Evolutionary conservation across 495 filamentous ascomycete genomes (phyloP).

Genomic region (Penicillium verhagenii): DNA sequence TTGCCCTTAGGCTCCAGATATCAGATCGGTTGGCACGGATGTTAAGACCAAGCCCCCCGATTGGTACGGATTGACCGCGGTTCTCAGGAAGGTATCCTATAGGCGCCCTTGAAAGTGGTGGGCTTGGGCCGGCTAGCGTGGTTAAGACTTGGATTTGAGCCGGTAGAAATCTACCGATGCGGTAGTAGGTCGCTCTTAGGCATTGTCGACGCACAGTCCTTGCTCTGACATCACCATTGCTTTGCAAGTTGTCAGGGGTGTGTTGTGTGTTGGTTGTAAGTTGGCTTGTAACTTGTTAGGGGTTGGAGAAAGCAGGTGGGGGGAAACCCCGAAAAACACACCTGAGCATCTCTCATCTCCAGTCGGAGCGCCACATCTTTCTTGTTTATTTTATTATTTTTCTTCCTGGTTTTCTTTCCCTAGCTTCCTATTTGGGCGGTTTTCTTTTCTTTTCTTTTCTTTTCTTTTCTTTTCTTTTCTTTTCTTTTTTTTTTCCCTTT

Average conservation of each 20-base stretch:
- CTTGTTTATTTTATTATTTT: neutral
- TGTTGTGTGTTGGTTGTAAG: too few relatives aligned
- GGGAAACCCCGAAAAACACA: too few relatives aligned
- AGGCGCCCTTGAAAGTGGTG: slow-evolving; percentile 7
- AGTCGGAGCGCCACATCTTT: neutral
- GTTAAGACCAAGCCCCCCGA: slow-evolving; percentile 18
- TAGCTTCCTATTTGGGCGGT: neutral
- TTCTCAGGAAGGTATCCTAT: slow-evolving; percentile 26
- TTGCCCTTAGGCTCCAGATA: slow-evolving; percentile 13
- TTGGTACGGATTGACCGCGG: slow-evolving; percentile 17
- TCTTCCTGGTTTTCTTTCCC: neutral
- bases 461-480: neutral
- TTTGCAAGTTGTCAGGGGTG: neutral
- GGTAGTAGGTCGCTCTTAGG: neutral
- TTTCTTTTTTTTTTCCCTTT: neutral
- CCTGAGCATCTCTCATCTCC: too few relatives aligned
- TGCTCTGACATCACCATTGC: slow-evolving; percentile 12
- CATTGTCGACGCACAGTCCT: neutral
- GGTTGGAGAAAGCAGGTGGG: neutral
- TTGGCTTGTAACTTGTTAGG: too few relatives aligned
- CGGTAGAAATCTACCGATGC: neutral
- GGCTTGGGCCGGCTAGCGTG: neutral
- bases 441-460: neutral
- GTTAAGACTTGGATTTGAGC: neutral
- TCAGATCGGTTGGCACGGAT: slow-evolving; percentile 30